These are phyloP conservation scores for Sarcomyxa edulis DNA, from an alignment of 768 basidiomycete species.

Conservation along the genomic window DNA sequence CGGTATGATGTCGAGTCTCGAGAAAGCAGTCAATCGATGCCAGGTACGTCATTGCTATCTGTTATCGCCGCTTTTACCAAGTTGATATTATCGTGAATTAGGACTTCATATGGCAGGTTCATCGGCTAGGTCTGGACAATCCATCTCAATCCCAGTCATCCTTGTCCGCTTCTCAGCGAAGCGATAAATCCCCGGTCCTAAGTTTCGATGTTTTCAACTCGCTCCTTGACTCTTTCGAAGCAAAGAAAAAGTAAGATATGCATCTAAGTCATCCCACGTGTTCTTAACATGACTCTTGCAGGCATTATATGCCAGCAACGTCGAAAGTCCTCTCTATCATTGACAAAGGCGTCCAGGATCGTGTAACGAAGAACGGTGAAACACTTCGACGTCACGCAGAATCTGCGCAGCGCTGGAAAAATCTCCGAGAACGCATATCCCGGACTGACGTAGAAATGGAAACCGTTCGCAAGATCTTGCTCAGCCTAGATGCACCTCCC, in stretches of 20 bases:
- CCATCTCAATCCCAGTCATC: conserved; percentile 36
- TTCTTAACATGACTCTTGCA: conserved; percentile 23
- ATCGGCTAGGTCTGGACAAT: conserved; percentile 48
- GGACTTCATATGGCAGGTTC: conserved; percentile 87
- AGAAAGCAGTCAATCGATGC: conserved; percentile 89
- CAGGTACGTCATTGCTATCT: conserved; percentile 50
- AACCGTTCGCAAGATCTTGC: conserved; percentile 52
- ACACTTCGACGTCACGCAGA: conserved; percentile 87
- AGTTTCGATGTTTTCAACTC: conserved; percentile 60
- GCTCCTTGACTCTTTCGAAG: conserved; percentile 72
- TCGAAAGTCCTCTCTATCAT: conserved; percentile 90
- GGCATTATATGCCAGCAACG: conserved; percentile 93
- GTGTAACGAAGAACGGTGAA: conserved; percentile 96
- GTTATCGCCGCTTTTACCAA: conserved; percentile 1
- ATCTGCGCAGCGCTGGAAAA: conserved; percentile 81
- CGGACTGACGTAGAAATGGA: conserved; percentile 85
- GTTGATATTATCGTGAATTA: conserved; percentile 19
- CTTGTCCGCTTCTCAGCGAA: conserved; percentile 38
- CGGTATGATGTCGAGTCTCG: conserved; percentile 94
- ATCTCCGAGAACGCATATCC: conserved; percentile 71
- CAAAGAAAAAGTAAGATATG: conserved; percentile 76
- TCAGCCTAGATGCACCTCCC: conserved; percentile 40
- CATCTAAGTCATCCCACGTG: conserved; percentile 5
- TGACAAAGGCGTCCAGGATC: conserved; percentile 88
- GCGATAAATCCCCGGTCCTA: conserved; percentile 42